Conservation (phyloP, 2,329 filamentous ascomycete species). For the Fusarium dimerum region DNA sequence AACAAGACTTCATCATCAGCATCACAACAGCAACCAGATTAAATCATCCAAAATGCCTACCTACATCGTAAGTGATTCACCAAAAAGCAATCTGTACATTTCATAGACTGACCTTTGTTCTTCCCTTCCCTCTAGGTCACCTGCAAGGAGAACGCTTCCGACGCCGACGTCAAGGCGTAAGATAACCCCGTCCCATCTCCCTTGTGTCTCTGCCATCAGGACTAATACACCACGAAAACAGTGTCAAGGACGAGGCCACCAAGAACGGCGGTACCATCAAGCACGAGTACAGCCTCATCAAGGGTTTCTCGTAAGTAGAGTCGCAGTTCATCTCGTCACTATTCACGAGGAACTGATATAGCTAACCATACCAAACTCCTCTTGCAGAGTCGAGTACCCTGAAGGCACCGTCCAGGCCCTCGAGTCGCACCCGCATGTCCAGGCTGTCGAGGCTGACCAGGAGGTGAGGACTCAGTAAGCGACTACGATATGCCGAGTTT, state of each 20-base stretch:
- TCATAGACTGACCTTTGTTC: conserved; percentile 15
- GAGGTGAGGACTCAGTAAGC: conserved; percentile 70
- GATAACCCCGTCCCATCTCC: conserved; percentile 23
- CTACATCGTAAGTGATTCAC: conserved; percentile 52
- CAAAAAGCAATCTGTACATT: background rate
- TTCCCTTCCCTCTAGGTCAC: conserved; percentile 62
- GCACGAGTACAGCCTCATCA: conserved; percentile 84
- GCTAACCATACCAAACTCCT: conserved; percentile 1
- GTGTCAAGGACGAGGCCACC: conserved; percentile 73
- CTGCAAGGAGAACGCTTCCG: conserved; percentile 69
- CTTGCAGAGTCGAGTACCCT: conserved; percentile 68
- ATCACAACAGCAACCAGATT: conserved; percentile 9
- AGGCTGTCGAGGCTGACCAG: conserved; percentile 72
- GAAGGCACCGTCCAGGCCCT: conserved; percentile 67
- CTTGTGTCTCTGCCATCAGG: background rate
- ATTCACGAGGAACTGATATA: background rate
- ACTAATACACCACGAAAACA: conserved; percentile 34
- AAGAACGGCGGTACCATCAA: conserved; percentile 81
- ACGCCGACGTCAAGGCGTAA: conserved; percentile 68
- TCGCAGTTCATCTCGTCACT: background rate
- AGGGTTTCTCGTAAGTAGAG: conserved; percentile 81
- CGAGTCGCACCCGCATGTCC: conserved; percentile 68
- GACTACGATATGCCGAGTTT: background rate
- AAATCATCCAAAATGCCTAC: conserved; percentile 48
- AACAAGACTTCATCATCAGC: conserved; percentile 13